Evolutionary conservation across 441 rosid genomes (phyloP).

Genomic region (Syzygium malaccense): DNA sequence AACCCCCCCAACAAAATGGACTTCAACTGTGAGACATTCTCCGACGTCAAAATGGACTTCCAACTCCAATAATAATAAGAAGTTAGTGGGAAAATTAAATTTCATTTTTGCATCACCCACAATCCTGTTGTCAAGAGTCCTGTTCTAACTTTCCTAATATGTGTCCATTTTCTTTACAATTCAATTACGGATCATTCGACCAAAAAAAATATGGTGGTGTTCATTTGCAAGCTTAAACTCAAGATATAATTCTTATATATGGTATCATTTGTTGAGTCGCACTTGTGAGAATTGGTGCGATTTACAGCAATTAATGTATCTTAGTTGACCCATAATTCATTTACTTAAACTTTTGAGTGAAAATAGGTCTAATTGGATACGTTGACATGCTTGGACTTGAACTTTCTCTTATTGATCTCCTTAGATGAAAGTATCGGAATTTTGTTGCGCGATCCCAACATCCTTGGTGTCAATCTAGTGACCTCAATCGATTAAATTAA

Average conservation of each 20-base stretch:
- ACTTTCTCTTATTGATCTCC: rapidly evolving
- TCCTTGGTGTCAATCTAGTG: not conserved
- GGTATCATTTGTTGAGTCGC: not conserved
- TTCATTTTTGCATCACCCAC: not conserved
- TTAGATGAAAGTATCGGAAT: not conserved
- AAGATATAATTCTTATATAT: no score
- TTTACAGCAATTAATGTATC: not conserved
- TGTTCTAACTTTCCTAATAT: not conserved
- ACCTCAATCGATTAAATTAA: not conserved
- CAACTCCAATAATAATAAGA: no score
- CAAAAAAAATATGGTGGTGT: no score
- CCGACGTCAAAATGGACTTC: no score
- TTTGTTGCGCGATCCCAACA: not conserved
- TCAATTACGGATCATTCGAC: not conserved
- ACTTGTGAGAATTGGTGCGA: not conserved
- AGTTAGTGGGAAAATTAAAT: no score
- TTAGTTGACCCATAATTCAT: not conserved
- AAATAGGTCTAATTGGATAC: not conserved
- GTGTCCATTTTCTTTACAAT: not conserved
- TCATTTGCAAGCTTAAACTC: not conserved
- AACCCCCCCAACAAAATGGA: not conserved
- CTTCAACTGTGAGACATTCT: no score
- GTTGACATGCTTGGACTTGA: not conserved
- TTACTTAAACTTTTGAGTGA: not conserved
- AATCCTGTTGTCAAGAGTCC: not conserved